phyloP scores from a whole-genome alignment of 768 basidiomycete genomes.

The Lactarius evosmus region DNA sequence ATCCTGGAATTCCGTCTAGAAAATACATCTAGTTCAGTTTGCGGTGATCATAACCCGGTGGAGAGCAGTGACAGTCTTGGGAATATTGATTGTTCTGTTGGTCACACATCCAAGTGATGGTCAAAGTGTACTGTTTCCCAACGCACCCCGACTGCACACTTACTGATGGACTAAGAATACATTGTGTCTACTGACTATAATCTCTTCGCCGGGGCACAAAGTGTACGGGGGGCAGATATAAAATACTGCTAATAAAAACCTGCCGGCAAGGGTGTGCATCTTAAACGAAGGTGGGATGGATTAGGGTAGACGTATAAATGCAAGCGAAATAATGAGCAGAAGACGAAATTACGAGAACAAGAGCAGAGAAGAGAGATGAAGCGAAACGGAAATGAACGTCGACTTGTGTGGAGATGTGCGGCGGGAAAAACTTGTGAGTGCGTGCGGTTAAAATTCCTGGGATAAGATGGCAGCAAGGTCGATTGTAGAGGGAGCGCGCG shows the following conservation, averaged over 20 bases:
- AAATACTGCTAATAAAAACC: constrained; percentile 24
- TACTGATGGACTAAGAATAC: constrained; percentile 32
- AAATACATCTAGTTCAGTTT: neutral
- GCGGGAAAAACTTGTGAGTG: constrained; percentile 20
- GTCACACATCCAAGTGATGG: neutral
- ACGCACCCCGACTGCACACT: constrained; percentile 19
- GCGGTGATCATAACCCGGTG: neutral
- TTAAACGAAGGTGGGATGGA: constrained; percentile 21
- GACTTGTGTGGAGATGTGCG: constrained; percentile 16
- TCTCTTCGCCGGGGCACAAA: constrained; percentile 21
- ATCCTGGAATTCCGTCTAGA: constrained; percentile 9
- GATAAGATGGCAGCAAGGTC: constrained; percentile 27
- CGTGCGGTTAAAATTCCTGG: constrained; percentile 22
- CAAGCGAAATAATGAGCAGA: constrained; percentile 18
- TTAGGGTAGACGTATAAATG: constrained; percentile 23
- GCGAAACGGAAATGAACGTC: constrained; percentile 23
- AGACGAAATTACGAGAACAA: constrained; percentile 11
- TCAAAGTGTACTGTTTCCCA: constrained; percentile 14
- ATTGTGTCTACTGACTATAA: constrained; percentile 33
- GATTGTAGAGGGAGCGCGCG: constrained; percentile 14
- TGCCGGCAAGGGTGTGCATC: constrained; percentile 21
- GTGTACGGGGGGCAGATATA: constrained; percentile 24
- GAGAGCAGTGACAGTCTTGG: neutral
- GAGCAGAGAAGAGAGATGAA: constrained; percentile 6
- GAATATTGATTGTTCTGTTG: neutral